Base-by-base conservation (phyloP, 305 asterid genomes). In the Andrographis paniculata region DNA sequence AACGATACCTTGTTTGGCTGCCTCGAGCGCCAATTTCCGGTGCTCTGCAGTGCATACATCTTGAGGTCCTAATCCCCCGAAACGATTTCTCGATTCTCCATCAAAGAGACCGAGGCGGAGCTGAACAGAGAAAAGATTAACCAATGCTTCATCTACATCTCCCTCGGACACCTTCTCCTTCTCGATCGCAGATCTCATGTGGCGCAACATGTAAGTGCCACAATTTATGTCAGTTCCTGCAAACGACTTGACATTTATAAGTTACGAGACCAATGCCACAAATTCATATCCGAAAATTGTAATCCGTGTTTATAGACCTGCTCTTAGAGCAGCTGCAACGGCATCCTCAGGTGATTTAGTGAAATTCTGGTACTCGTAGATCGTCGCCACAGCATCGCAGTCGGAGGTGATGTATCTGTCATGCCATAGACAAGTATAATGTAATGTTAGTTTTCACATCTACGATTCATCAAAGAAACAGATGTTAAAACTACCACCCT, bases 321-420 rank as follows among this genome's bases (percentile, higher is more conserved):
- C 94, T 89, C 55, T 78, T 17, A 89, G 70, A 48, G 96, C 93
- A 50, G 70, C 69, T 24, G 96, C 87, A 53, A 80, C 96, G 1
- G 98, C 98, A 57, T 82, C 95, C 61, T 86, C 98, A 0, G 71
- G 72, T 20, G 79, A 53, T 58, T 62, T 74, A 3, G 94, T 62
- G 67, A 70, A 86, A 8, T 86, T 72, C 42, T 89, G 94, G 69
- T 76, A 14, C 58, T 82, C 96, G 36, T 57, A 89, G 52, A 89
- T 86, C 1, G 94, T 76, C 14, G 89, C 91, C 69, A 82, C 92
- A 49, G 98, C 96, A 66, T 89, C 96, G 57, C 98, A 89, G 48
- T 89, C 98, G 6, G 98, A 80, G 51, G 94, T 59, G 60, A 89
- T 76, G 52, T 89, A 89, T 65, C 98, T 89, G 79, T 62, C 45